phyloP scores from a whole-genome alignment of 2,329 filamentous ascomycete species.

The Trichoderma arundinaceum region DNA sequence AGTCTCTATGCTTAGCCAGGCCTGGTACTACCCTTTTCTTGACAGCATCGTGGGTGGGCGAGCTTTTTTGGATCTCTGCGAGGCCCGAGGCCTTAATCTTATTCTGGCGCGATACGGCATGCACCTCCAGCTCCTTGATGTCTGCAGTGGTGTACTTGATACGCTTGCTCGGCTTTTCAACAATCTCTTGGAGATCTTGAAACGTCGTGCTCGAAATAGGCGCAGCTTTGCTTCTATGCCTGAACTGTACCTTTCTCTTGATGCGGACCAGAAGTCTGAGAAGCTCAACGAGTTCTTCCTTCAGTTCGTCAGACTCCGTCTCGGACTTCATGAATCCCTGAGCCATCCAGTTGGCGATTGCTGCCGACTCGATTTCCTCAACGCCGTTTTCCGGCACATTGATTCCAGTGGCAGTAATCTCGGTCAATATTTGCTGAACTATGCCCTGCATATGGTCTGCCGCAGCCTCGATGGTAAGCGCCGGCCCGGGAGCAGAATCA shows the following conservation, averaged over 20 bases:
- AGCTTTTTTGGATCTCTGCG: slow-evolving; percentile 9
- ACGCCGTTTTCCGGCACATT: slow-evolving; percentile 28
- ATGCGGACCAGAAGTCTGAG: slow-evolving; percentile 37
- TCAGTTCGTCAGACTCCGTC: slow-evolving; percentile 36
- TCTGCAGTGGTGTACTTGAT: slow-evolving; percentile 32
- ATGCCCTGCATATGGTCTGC: slow-evolving; percentile 34
- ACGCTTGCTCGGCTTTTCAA: slow-evolving; percentile 24
- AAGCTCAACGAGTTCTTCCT: slow-evolving; percentile 34
- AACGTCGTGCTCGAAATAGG: slow-evolving; percentile 12
- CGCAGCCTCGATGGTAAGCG: slow-evolving; percentile 29
- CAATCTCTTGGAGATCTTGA: slow-evolving; percentile 26
- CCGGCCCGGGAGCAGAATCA: not conserved
- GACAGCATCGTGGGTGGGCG: not conserved
- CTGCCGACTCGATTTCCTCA: slow-evolving; percentile 38
- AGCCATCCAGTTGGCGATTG: slow-evolving; percentile 38
- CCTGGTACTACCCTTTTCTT: not conserved
- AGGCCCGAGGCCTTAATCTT: slow-evolving; percentile 26
- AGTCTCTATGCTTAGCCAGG: slow-evolving; percentile 10
- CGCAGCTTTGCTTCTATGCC: slow-evolving; percentile 4
- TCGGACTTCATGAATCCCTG: slow-evolving; percentile 38
- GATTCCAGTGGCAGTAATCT: slow-evolving; percentile 30
- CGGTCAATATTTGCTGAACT: slow-evolving; percentile 33
- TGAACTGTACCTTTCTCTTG: slow-evolving; percentile 35
- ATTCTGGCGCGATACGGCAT: slow-evolving; percentile 15
- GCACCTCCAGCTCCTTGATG: slow-evolving; percentile 27